Evolutionary conservation across 352 stramenopile genomes (phyloP).

Genomic region (Thalassiosira oceanica): DNA sequence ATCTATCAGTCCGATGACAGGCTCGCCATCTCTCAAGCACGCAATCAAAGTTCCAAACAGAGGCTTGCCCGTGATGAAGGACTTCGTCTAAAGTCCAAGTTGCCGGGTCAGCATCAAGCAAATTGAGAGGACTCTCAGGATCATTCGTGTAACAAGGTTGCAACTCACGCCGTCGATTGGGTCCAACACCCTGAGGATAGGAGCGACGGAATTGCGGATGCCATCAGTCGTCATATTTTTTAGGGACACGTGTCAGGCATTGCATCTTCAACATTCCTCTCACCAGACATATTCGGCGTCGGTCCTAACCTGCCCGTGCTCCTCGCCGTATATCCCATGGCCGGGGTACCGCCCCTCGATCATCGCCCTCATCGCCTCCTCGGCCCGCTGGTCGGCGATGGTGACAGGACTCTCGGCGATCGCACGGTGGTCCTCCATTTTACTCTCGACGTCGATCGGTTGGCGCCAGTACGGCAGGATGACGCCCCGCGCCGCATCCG

Average conservation of each 20-base stretch:
- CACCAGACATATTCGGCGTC: constrained; percentile 61
- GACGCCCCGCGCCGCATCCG: constrained; percentile 45
- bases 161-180: constrained; percentile 75
- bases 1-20: constrained; percentile 69
- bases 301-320: constrained; percentile 45
- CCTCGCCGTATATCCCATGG: constrained; percentile 70
- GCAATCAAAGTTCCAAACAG: constrained; percentile 70
- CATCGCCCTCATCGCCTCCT: constrained; percentile 51
- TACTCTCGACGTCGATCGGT: constrained; percentile 48
- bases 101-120: too few relatives aligned
- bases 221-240: too few relatives aligned
- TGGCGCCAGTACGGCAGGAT: constrained; percentile 60
- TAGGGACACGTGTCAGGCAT: too few relatives aligned
- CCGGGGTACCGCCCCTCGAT: constrained; percentile 54
- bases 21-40: constrained; percentile 43
- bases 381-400: constrained; percentile 52
- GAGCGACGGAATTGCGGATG: too few relatives aligned
- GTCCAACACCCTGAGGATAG: constrained; percentile 62
- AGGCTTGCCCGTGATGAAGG: constrained; percentile 70
- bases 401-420: constrained; percentile 60
- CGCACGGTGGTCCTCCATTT: constrained; percentile 45
- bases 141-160: too few relatives aligned
- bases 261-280: too few relatives aligned
- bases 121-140: too few relatives aligned
- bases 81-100: too few relatives aligned